A percentile compares a stretch with the other conserved stretches of the same genome.
phyloP scores from a whole-genome alignment of 768 basidiomycete genomes.

The Termitomyces sp. region DNA sequence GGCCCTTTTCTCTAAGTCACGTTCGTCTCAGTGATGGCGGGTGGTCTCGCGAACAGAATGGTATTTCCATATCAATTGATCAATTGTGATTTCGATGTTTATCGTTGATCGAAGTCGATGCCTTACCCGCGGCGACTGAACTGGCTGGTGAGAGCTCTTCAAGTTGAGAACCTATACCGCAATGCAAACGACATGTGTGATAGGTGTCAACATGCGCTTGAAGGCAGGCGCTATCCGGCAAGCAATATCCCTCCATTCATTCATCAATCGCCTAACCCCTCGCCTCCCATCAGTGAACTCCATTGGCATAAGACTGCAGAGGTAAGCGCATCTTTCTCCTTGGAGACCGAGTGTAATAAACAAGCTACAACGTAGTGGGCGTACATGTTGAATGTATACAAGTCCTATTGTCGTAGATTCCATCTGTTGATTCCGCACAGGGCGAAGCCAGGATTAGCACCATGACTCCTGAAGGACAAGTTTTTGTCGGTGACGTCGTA shows the following conservation, averaged over 20 bases:
- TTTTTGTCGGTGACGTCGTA: slow-evolving; percentile 50
- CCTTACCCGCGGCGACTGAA: slow-evolving; percentile 42
- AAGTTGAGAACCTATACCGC: not conserved
- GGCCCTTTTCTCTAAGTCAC: slow-evolving; percentile 59
- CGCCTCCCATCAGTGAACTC: slow-evolving; percentile 34
- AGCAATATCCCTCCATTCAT: not conserved
- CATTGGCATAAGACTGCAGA: slow-evolving; percentile 53
- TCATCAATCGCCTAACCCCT: not conserved
- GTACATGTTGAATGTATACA: slow-evolving; percentile 38
- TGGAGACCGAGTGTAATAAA: not conserved
- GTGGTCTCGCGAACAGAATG: slow-evolving; percentile 59
- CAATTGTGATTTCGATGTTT: not conserved
- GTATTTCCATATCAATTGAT: slow-evolving; percentile 23
- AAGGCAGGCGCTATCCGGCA: slow-evolving; percentile 46
- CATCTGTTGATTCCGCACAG: slow-evolving; percentile 10
- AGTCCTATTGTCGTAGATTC: not conserved
- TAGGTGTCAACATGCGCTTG: slow-evolving; percentile 52
- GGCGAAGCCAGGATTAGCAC: slow-evolving; percentile 43
- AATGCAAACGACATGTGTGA: slow-evolving; percentile 8
- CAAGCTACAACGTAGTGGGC: slow-evolving; percentile 33
- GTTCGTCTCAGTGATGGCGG: slow-evolving; percentile 57
- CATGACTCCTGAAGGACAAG: slow-evolving; percentile 45
- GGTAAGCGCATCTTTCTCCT: slow-evolving; percentile 16
- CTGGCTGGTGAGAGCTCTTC: slow-evolving; percentile 22
- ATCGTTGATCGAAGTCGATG: slow-evolving; percentile 25